Conservation (phyloP, 768 basidiomycete genomes). For the Hypsizygus marmoreus region DNA sequence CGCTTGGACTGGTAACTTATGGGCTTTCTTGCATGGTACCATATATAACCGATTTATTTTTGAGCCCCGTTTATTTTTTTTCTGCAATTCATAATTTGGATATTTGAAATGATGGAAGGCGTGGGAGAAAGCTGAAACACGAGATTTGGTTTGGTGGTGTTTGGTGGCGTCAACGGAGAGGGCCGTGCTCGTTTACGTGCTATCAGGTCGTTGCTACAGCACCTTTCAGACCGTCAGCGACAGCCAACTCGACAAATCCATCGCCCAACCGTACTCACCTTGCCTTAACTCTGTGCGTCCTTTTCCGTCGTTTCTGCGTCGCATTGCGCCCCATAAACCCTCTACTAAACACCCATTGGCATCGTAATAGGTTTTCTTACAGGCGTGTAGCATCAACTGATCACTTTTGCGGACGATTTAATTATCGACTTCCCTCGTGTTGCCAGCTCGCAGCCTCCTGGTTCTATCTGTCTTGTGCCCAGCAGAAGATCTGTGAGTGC, state of each 20-base stretch:
- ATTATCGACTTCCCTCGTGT: constrained; percentile 30
- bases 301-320: constrained; percentile 6
- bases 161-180: constrained; percentile 37
- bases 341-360: constrained; percentile 4
- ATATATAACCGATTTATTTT: not conserved
- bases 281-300: constrained; percentile 19
- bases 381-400: constrained; percentile 27
- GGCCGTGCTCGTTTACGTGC: constrained; percentile 37
- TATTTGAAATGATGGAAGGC: constrained; percentile 8
- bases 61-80: not conserved
- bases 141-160: constrained; percentile 33
- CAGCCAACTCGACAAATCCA: constrained; percentile 34
- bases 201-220: constrained; percentile 49
- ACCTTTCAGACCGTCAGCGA: constrained; percentile 41
- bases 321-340: constrained; percentile 1
- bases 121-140: constrained; percentile 23
- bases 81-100: constrained; percentile 1
- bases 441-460: constrained; percentile 18
- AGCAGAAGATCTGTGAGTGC: constrained; percentile 19
- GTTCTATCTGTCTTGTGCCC: constrained; percentile 21
- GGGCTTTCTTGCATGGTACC: not conserved
- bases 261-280: constrained; percentile 21
- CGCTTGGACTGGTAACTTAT: not conserved
- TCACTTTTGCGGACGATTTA: constrained; percentile 28
- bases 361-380: constrained; percentile 20